Conservation (phyloP, 352 stramenopile species). For the Phytophthora tentaculata region DNA sequence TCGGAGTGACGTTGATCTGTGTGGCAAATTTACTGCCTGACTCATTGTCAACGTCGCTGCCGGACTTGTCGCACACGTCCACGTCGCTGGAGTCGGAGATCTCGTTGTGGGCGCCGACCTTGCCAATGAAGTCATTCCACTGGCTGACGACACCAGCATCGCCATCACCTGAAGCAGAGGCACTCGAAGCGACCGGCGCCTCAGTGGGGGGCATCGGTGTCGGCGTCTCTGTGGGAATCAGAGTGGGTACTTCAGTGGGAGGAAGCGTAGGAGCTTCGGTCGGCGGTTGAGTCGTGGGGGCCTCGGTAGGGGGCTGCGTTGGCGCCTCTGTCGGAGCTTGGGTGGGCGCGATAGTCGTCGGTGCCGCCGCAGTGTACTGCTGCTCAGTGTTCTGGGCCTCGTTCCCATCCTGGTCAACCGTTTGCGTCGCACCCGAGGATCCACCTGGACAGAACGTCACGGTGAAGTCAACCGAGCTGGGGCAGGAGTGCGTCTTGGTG, state of each 20-base stretch:
- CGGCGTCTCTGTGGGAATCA: constrained; percentile 3
- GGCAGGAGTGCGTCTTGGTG: constrained; percentile 73
- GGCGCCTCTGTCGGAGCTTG: constrained; percentile 18
- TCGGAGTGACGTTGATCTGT: constrained; percentile 4
- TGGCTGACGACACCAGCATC: constrained; percentile 27
- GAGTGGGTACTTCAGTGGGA: constrained; percentile 26
- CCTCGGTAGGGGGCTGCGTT: constrained; percentile 21
- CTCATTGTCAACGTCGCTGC: constrained; percentile 4
- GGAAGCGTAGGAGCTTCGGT: constrained; percentile 24
- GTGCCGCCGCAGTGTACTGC: constrained; percentile 23
- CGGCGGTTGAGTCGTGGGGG: constrained; percentile 10
- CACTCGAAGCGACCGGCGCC: constrained; percentile 19
- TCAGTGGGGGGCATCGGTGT: constrained; percentile 14
- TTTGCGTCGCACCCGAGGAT: constrained; percentile 26
- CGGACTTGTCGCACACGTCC: constrained; percentile 26
- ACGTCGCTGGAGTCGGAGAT: constrained; percentile 24
- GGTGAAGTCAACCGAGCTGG: constrained; percentile 54
- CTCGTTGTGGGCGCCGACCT: constrained; percentile 26
- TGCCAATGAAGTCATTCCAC: constrained; percentile 28
- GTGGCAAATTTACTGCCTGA: constrained; percentile 11
- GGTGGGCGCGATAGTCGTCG: constrained; percentile 26
- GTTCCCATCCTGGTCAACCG: constrained; percentile 27
- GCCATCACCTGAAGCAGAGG: constrained; percentile 14
- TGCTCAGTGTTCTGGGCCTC: constrained; percentile 22
- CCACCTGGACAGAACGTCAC: constrained; percentile 61